Evolutionary conservation across 352 stramenopile genomes (phyloP).

Genomic region (Phytophthora pini): DNA sequence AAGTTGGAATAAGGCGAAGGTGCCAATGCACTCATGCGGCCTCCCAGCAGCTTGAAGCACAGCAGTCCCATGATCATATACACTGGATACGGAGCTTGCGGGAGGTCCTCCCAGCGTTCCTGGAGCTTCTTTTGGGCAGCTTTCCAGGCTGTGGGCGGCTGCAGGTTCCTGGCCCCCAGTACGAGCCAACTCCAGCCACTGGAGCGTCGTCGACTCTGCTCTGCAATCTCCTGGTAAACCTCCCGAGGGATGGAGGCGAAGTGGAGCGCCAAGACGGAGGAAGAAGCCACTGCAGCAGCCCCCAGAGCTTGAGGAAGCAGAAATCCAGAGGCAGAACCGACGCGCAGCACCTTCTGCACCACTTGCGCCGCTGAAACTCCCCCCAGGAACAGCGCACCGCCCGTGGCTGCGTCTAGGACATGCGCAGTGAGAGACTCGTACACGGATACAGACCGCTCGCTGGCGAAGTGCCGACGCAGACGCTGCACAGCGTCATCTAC

Average conservation of each 20-base stretch:
- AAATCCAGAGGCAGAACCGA: constrained; percentile 57
- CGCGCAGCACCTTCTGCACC: constrained; percentile 46
- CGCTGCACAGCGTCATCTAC: constrained; percentile 24
- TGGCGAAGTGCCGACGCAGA: constrained; percentile 42
- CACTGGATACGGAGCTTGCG: constrained; percentile 59
- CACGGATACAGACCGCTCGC: constrained; percentile 48
- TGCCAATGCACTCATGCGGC: constrained; percentile 70
- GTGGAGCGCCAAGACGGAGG: constrained; percentile 51
- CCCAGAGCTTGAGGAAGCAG: constrained; percentile 50
- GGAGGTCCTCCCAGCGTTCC: constrained; percentile 45
- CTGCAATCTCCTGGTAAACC: constrained; percentile 41
- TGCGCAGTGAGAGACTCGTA: constrained; percentile 52
- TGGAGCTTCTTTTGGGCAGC: constrained; percentile 33
- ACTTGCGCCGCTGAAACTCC: constrained; percentile 58
- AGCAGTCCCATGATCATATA: constrained; percentile 80
- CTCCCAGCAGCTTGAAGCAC: constrained; percentile 80
- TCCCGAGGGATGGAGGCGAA: constrained; percentile 61
- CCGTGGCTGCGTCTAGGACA: constrained; percentile 52
- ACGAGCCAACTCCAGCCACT: constrained; percentile 34
- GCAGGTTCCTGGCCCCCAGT: constrained; percentile 24
- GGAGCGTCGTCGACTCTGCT: constrained; percentile 25
- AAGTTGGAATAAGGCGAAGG: constrained; percentile 79
- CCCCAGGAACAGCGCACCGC: constrained; percentile 54
- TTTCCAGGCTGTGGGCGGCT: constrained; percentile 34
- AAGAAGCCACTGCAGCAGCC: constrained; percentile 50